phyloP scores from a whole-genome alignment of 2,329 filamentous ascomycete species.

The Clonostachys solani region DNA sequence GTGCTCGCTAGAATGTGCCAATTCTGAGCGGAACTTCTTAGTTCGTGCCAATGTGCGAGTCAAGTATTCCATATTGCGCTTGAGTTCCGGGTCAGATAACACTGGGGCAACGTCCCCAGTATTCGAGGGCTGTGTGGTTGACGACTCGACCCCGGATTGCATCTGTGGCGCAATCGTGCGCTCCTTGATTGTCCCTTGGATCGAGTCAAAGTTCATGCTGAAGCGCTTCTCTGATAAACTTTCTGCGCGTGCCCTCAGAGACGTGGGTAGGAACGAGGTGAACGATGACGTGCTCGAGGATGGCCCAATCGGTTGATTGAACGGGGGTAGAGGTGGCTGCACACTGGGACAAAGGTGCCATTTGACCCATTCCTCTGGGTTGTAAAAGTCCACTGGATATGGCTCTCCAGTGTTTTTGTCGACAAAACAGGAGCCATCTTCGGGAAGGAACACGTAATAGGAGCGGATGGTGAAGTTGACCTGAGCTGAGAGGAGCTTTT shows the following conservation, averaged over 20 bases:
- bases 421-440: conserved; percentile 84
- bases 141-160: conserved; percentile 5
- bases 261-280: conserved; percentile 35
- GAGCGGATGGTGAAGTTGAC: conserved; percentile 92
- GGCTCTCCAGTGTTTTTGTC: conserved; percentile 76
- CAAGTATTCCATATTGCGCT: conserved; percentile 59
- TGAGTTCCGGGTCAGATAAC: conserved; percentile 15
- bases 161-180: conserved; percentile 19
- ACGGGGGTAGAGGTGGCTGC: conserved; percentile 57
- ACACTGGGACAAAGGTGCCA: conserved; percentile 77
- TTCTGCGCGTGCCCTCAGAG: conserved; percentile 38
- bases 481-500: conserved; percentile 83
- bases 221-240: conserved; percentile 29
- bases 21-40: conserved; percentile 71
- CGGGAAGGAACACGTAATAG: conserved; percentile 78
- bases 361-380: conserved; percentile 74
- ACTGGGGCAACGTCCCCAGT: conserved; percentile 1
- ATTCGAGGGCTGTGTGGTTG: neutral
- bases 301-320: conserved; percentile 23
- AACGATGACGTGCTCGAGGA: conserved; percentile 37
- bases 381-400: conserved; percentile 81
- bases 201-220: neutral
- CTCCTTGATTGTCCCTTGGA: conserved; percentile 22
- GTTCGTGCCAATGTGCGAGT: conserved; percentile 67
- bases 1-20: conserved; percentile 56